A percentile compares a stretch with the other conserved stretches of the same genome.
Conservation (phyloP, 331 rosid species). For the Erythrophleum ivorense region DNA sequence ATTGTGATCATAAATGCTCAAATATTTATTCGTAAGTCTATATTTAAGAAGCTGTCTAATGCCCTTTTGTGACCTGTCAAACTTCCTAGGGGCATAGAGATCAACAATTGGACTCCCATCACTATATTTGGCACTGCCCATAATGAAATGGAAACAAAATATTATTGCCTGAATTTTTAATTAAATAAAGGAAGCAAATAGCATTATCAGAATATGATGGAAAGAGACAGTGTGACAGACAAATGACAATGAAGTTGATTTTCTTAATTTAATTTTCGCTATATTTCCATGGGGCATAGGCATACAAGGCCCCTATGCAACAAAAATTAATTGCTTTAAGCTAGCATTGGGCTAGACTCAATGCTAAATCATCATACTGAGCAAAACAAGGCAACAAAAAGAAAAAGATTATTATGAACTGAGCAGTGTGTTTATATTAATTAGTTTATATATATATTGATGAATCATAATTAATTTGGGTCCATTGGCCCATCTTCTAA, state of each 20-base stretch:
- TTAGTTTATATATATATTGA: no score
- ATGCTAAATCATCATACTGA: neutral
- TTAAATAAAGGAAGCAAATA: neutral
- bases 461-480: no score
- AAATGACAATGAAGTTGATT: neutral
- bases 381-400: slow-evolving; percentile 8
- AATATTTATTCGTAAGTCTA: neutral
- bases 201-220: neutral
- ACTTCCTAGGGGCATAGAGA: neutral
- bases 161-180: neutral
- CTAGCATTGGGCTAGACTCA: neutral
- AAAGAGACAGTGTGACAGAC: slow-evolving; percentile 11
- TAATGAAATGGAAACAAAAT: neutral
- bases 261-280: neutral
- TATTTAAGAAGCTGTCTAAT: neutral
- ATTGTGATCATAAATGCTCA: slow-evolving; percentile 18
- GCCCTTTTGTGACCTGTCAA: slow-evolving; percentile 7
- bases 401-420: neutral
- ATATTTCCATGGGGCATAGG: neutral
- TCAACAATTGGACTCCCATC: neutral
- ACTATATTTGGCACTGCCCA: neutral
- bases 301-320: neutral
- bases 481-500: neutral
- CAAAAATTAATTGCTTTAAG: neutral
- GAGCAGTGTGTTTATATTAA: neutral